Base-by-base conservation (phyloP, 257 asterid genomes). In the Eucommia ulmoides region DNA sequence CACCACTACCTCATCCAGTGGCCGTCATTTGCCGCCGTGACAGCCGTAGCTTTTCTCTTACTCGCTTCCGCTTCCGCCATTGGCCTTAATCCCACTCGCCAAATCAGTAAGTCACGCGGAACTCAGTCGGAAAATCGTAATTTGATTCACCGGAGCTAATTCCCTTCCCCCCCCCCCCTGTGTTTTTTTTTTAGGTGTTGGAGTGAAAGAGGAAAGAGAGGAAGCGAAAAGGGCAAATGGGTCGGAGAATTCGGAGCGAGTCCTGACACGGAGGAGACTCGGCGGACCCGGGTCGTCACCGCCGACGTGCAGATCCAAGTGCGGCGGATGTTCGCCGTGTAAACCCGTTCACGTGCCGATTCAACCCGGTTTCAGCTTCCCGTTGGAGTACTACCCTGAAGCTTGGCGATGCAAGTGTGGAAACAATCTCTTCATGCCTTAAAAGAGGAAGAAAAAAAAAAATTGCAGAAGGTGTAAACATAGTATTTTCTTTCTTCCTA, bases 321-420 rank as follows among this genome's bases (percentile, higher is more conserved):
- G 96, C 29, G 94, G 84, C 48, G 22, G 68, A 17, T 86, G 96
- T 24, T 25, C 65, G 2, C 96, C 96, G 24, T 86, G 96, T 56
- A 78, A 60, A 53, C 72, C 93, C 58, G 96, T 83, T 62, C 94
- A 77, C 71, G 82, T 82, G 17, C 81, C 94, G 51, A 75, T 86
- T 62, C 93, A 75, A 41, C 94, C 96, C 2, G 94, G 89, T 12
- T 54, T 78, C 52, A 70, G 70, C 15, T 48, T 48, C 49, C 83
- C 93, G 26, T 55, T 83, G 42, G 96, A 86, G 82, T 86, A 82
- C 51, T 85, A 85, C 33, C 96, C 96, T 0, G 96, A 85, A 50
- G 96, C 94, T 11, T 86, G 96, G 94, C 73, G 94, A 25, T 86
- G 96, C 82, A 72, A 75, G 63, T 86, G 96, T 67, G 92, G 94